phyloP scores from a whole-genome alignment of 2,329 filamentous ascomycete species.

The Arthrobotrys musiformis region DNA sequence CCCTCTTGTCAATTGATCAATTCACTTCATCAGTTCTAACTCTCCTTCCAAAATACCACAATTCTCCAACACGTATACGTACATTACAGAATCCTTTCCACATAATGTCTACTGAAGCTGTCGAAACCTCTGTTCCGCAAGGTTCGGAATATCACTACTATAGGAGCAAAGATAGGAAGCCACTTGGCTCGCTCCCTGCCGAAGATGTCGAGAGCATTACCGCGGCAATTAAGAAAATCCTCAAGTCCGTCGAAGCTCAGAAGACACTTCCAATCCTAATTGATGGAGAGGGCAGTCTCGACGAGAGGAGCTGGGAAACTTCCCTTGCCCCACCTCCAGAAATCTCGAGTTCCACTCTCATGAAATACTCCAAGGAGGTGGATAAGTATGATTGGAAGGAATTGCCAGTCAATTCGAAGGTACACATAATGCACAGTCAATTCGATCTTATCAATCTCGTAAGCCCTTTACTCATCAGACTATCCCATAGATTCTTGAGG shows the following conservation, averaged over 20 bases:
- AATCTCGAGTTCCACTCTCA: background rate
- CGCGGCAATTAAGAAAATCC: slow-evolving; percentile 25
- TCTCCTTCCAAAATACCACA: slow-evolving; percentile 17
- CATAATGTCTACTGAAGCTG: slow-evolving; percentile 46
- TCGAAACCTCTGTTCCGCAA: slow-evolving; percentile 14
- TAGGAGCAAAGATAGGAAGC: slow-evolving; percentile 42
- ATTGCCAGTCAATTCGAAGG: slow-evolving; percentile 27
- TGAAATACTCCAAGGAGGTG: slow-evolving; percentile 40
- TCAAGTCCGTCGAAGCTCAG: slow-evolving; percentile 37
- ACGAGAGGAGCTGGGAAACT: slow-evolving; percentile 28
- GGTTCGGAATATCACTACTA: slow-evolving; percentile 34
- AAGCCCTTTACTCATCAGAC: background rate
- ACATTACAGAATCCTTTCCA: background rate
- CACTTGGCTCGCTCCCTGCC: slow-evolving; percentile 36
- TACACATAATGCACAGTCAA: background rate
- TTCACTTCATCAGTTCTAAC: background rate
- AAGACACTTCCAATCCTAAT: slow-evolving; percentile 43
- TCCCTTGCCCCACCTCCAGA: slow-evolving; percentile 30
- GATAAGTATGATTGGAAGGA: slow-evolving; percentile 17
- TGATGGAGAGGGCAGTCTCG: slow-evolving; percentile 16
- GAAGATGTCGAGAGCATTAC: slow-evolving; percentile 29
- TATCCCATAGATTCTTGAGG: slow-evolving; percentile 33
- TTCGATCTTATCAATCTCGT: background rate
- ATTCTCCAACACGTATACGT: slow-evolving; percentile 1
- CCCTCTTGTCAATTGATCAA: background rate